Base-by-base conservation (phyloP, 371 early-diverging fungal genomes). In the Amoeboaphelidium protococcarum region DNA sequence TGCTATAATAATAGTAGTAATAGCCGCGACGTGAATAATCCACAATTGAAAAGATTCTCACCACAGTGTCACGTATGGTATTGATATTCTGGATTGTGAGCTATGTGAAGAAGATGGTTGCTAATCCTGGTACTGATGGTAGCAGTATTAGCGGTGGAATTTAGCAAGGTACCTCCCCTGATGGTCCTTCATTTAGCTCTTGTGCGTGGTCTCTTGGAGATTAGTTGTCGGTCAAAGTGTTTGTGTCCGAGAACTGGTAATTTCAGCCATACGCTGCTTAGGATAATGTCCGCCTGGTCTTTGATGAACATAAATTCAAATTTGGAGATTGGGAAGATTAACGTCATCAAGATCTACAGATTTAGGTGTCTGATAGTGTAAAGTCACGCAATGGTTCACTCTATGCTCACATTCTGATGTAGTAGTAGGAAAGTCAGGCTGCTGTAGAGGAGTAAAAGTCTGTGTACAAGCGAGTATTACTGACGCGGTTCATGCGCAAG, bases 371-470 rank as follows among this genome's bases (percentile, higher is more conserved):
- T 22, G 42, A 42, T 42, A 53, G 60, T 43, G 69, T 82, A 1
- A 76, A 75, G n/a, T n/a, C n/a, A 62, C 59, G 77, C 48, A 87
- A 87, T 53, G 84, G 82, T 21, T 71, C 79, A 13, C 57, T 82
- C 1, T 87, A 76, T 56, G 81, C 82, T 16, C 87, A 87, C 55
- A 63, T 80, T 26, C 80, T 71, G 64, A 54, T 82, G 48, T 55
- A 79, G 43, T 45, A 55, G 42, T 56, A 61, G 41, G 62, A 69
- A 52, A n/a, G n/a, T n/a, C n/a, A n/a, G n/a, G n/a, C n/a, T n/a
- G n/a, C n/a, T n/a, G n/a, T n/a, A n/a, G 43, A 58, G 16, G 53
- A 63, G 16, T 59, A 71, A 3, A 69, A 76, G 55, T 26, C 52
- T 50, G 58, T 65, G n/a, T n/a, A n/a, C n/a, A n/a, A n/a, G n/a